phyloP scores from a whole-genome alignment of 164 flowering plant genomes.

The Magnolia changhungtana region DNA sequence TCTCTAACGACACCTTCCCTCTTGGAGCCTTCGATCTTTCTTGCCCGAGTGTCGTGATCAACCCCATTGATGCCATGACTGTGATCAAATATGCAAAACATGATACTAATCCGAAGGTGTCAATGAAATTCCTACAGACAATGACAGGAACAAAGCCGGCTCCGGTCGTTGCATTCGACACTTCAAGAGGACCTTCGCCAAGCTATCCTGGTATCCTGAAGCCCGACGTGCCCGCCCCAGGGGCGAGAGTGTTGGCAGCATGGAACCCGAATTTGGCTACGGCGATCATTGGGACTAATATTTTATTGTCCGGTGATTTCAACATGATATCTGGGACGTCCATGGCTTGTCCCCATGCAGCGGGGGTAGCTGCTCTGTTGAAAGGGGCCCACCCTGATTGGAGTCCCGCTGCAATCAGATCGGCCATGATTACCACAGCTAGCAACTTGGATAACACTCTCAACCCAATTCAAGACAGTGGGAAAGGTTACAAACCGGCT shows the following conservation, averaged over 20 bases:
- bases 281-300: slow-evolving; percentile 11
- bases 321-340: slow-evolving; percentile 37
- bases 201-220: background rate
- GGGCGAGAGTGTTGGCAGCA: slow-evolving; percentile 34
- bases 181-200: slow-evolving; percentile 35
- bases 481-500: background rate
- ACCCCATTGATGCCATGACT: background rate
- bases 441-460: slow-evolving; percentile 21
- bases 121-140: slow-evolving; percentile 32
- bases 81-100: background rate
- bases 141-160: slow-evolving; percentile 40
- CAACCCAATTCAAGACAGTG: slow-evolving; percentile 20
- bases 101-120: slow-evolving; percentile 8
- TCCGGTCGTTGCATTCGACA: slow-evolving; percentile 47
- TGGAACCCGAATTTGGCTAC: slow-evolving; percentile 24
- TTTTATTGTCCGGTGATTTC: slow-evolving; percentile 29
- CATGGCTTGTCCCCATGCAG: slow-evolving; percentile 40
- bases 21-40: background rate
- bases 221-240: background rate
- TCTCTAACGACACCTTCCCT: slow-evolving; percentile 24
- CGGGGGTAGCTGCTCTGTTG: slow-evolving; percentile 38
- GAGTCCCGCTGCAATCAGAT: slow-evolving; percentile 45
- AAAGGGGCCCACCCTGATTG: slow-evolving; percentile 42
- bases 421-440: slow-evolving; percentile 39
- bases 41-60: background rate